Evolutionary conservation across 129 eudicot species (phyloP).

Genomic region (Calendula officinalis): DNA sequence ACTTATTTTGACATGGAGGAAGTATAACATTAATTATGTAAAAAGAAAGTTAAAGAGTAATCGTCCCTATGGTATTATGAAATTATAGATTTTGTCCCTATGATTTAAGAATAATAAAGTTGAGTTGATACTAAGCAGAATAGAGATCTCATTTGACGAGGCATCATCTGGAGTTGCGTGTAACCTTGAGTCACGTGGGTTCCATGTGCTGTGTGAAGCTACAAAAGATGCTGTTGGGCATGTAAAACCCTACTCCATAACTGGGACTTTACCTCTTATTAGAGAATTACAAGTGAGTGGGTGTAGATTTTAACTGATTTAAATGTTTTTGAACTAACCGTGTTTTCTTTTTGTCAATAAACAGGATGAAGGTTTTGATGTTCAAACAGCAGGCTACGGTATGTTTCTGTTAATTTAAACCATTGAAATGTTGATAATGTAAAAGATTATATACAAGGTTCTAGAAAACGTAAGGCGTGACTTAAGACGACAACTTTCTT

Average conservation of each 20-base stretch:
- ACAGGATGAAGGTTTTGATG: constrained; percentile 96
- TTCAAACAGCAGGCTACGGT: constrained; percentile 95
- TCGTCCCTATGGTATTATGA: no score
- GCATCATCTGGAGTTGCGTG: constrained; percentile 82
- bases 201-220: constrained; percentile 77
- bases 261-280: constrained; percentile 88
- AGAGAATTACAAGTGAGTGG: constrained; percentile 78
- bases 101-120: background rate
- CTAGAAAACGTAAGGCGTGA: no score
- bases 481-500: no score
- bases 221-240: constrained; percentile 88
- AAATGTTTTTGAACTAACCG: no score
- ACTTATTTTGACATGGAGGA: no score
- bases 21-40: no score
- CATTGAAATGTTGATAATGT: no score
- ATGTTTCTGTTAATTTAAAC: constrained; percentile 38
- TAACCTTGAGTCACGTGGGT: constrained; percentile 81
- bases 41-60: no score
- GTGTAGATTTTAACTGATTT: no score
- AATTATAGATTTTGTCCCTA: no score
- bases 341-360: background rate
- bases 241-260: constrained; percentile 88
- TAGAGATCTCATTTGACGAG: constrained; percentile 63
- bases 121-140: constrained; percentile 35
- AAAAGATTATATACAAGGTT: no score